phyloP scores from a whole-genome alignment of 805 yeast genomes.

The Ogataea methylovora region DNA sequence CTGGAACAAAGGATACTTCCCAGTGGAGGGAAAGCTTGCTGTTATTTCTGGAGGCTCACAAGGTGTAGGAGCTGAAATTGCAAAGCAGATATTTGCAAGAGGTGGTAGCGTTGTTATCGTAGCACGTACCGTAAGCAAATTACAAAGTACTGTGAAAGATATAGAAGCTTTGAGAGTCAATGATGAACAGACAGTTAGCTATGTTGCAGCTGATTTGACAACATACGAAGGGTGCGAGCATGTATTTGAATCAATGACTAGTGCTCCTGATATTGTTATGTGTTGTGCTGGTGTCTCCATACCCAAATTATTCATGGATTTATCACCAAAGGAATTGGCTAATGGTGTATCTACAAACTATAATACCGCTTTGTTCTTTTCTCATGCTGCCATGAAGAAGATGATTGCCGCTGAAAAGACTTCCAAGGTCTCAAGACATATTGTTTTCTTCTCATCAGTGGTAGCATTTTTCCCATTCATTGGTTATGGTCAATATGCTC shows the following conservation, averaged over 20 bases:
- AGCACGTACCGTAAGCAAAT: constrained; percentile 64
- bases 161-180: constrained; percentile 27
- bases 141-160: constrained; percentile 39
- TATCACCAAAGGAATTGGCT: constrained; percentile 49
- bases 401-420: constrained; percentile 12
- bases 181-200: constrained; percentile 28
- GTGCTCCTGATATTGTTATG: constrained; percentile 61
- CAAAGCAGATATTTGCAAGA: constrained; percentile 32
- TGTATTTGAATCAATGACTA: constrained; percentile 31
- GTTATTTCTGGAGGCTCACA: constrained; percentile 93
- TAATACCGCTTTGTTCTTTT: constrained; percentile 58
- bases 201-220: constrained; percentile 60
- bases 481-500: constrained; percentile 89
- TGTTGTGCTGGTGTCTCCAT: constrained; percentile 85
- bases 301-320: constrained; percentile 72
- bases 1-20: constrained; percentile 4
- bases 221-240: constrained; percentile 40
- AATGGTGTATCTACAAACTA: constrained; percentile 65
- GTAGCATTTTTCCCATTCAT: constrained; percentile 81
- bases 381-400: constrained; percentile 55
- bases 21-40: constrained; percentile 44
- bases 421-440: constrained; percentile 30
- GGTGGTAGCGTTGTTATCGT: constrained; percentile 68
- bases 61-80: constrained; percentile 82
- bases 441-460: constrained; percentile 65